phyloP scores from a whole-genome alignment of 306 rosid species.

The Cyamopsis tetragonoloba region DNA sequence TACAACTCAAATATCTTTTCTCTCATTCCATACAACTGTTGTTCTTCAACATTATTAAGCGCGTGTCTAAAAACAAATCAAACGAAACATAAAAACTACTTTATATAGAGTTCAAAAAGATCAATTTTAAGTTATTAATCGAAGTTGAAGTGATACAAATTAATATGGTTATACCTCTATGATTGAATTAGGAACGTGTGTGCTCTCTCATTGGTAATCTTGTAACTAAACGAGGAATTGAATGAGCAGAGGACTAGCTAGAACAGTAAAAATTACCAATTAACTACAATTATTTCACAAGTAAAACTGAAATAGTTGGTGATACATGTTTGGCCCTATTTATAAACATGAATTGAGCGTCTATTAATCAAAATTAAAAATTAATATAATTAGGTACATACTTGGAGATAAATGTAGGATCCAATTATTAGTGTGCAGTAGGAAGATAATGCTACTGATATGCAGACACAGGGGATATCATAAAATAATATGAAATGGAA shows the following conservation, averaged over 20 bases:
- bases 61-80: no score
- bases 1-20: conserved; percentile 17
- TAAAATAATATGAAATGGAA: not conserved
- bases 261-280: not conserved
- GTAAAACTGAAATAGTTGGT: not conserved
- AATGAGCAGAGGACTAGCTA: not conserved
- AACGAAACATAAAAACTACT: no score
- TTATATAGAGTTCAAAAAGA: no score
- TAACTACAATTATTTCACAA: not conserved
- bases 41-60: not conserved
- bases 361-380: not conserved
- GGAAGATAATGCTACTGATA: conserved; percentile 8
- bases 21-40: not conserved
- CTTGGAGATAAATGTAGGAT: not conserved
- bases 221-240: not conserved
- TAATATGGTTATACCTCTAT: not conserved
- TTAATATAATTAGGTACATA: not conserved
- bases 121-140: not conserved
- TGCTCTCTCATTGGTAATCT: not conserved
- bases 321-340: not conserved
- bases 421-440: conserved; percentile 24
- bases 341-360: not conserved
- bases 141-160: not conserved
- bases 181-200: not conserved
- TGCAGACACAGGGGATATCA: conserved; percentile 4